phyloP scores from a whole-genome alignment of 1,139 yeast genomes.

The Pichia sp. region DNA sequence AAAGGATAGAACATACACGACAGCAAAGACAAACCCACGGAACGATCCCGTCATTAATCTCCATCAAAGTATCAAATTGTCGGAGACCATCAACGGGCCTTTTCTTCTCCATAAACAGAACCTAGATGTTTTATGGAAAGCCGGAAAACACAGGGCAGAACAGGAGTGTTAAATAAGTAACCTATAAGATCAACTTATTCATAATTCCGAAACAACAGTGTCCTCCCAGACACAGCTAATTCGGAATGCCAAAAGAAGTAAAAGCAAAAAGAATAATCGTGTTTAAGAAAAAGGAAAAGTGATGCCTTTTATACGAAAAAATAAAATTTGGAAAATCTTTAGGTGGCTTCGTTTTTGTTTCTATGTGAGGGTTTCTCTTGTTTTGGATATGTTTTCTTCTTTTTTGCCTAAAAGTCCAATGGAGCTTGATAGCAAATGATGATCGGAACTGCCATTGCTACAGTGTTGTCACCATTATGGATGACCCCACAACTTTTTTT shows the following conservation, averaged over 20 bases:
- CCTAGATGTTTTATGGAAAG: slow-evolving; percentile 48
- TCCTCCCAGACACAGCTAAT: neutral
- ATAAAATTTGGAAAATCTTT: neutral
- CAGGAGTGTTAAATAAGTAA: slow-evolving; percentile 40
- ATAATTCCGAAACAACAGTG: neutral
- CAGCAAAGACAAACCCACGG: slow-evolving; percentile 1
- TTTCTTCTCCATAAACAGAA: slow-evolving; percentile 64
- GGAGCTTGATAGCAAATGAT: neutral
- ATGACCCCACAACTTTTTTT: neutral
- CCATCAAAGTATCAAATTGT: slow-evolving; percentile 29
- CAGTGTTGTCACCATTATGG: neutral
- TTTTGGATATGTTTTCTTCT: neutral
- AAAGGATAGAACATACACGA: neutral
- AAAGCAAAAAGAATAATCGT: neutral
- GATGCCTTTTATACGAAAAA: neutral
- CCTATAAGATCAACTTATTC: neutral
- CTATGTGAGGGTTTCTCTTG: neutral
- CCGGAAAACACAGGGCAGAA: slow-evolving; percentile 61
- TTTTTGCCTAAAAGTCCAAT: neutral
- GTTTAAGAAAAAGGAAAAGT: no score
- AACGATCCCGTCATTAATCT: slow-evolving; percentile 23
- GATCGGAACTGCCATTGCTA: neutral
- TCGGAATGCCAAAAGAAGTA: neutral
- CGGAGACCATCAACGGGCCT: slow-evolving; percentile 39
- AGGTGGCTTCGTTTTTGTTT: neutral